Evolutionary conservation across 1,284 basidiomycete genomes (phyloP).

Genomic region (Tylopilus sp.): DNA sequence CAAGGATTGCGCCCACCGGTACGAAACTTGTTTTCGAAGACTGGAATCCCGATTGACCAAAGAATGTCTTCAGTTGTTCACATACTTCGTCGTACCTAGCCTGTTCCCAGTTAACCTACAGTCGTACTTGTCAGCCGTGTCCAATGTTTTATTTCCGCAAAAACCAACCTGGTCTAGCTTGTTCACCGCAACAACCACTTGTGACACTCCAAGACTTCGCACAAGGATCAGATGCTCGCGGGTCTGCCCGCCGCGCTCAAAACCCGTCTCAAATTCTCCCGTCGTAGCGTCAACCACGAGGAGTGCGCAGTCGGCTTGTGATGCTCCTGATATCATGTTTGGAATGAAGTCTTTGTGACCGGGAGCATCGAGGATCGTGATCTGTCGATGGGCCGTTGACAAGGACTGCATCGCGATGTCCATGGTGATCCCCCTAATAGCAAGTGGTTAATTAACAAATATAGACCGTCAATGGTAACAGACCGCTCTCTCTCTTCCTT

Average conservation of each 20-base stretch:
- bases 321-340: slow-evolving; percentile 98
- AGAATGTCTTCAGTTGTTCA: slow-evolving; percentile 72
- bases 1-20: slow-evolving; percentile 88
- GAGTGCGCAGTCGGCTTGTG: slow-evolving; percentile 94
- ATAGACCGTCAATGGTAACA: slow-evolving; percentile 23
- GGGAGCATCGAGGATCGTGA: slow-evolving; percentile 94
- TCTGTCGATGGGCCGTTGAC: slow-evolving; percentile 70
- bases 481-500: slow-evolving; percentile 90
- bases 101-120: slow-evolving; percentile 79
- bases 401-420: slow-evolving; percentile 90
- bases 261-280: slow-evolving; percentile 96
- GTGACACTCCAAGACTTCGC: slow-evolving; percentile 90
- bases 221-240: slow-evolving; percentile 93
- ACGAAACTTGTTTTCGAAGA: slow-evolving; percentile 77
- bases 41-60: slow-evolving; percentile 84
- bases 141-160: not conserved
- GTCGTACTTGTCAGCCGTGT: slow-evolving; percentile 10
- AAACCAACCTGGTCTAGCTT: slow-evolving; percentile 82
- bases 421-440: slow-evolving; percentile 91
- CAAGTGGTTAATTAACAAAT: slow-evolving; percentile 1
- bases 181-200: slow-evolving; percentile 91
- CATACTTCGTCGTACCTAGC: slow-evolving; percentile 86
- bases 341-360: slow-evolving; percentile 98
- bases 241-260: slow-evolving; percentile 94
- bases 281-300: slow-evolving; percentile 90